Base-by-base conservation (phyloP, 2,329 filamentous ascomycete genomes). In the Trichoderma aggressivum region DNA sequence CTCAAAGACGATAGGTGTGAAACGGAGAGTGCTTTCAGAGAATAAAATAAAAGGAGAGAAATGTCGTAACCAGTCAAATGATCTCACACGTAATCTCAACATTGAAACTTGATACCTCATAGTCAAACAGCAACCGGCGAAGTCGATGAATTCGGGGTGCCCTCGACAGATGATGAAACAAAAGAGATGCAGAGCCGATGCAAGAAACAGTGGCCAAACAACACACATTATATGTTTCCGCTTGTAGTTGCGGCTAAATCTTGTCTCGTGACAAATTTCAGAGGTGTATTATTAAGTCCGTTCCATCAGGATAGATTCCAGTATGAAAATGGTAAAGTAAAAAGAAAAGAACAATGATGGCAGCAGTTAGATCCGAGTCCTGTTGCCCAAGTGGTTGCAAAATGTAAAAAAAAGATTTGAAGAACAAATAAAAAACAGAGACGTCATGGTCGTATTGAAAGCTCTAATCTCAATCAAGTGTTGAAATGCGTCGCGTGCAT, bases 171-270 rank as follows among this genome's bases (percentile, higher is more conserved):
- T 55, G 36, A 63, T 21, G 67, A 24, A 56, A 47, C 34, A 63
- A 63, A 53, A 36, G 50, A 58, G 26, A 70, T 47, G 67, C 43
- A 43, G 32, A 34, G 67, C 32, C 32, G 58, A 63, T 70, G 32
- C 43, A 70, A 58, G 34, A 58, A 70, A 56, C 59, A 63, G 59
- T 63, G 67, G 67, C 55, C 63, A 56, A 58, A 70, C 67, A 70
- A 70, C 67, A 70, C 67, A 70, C 59, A 70, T 70, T 70, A 70
- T 70, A 59, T 70, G 59, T 63, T 47, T 36, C 32, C 59, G 28
- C 59, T 7, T 30, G 47, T 62, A 28, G 24, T 26, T 62, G 67
- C 59, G 67, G 67, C 53, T 63, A 63, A 56, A 70, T 70, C 32
- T 56, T 59, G 39, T 56, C 26, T 30, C 28, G 30, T 39, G 10